Conservation (phyloP, 768 basidiomycete genomes). For the Suillus variegatus region DNA sequence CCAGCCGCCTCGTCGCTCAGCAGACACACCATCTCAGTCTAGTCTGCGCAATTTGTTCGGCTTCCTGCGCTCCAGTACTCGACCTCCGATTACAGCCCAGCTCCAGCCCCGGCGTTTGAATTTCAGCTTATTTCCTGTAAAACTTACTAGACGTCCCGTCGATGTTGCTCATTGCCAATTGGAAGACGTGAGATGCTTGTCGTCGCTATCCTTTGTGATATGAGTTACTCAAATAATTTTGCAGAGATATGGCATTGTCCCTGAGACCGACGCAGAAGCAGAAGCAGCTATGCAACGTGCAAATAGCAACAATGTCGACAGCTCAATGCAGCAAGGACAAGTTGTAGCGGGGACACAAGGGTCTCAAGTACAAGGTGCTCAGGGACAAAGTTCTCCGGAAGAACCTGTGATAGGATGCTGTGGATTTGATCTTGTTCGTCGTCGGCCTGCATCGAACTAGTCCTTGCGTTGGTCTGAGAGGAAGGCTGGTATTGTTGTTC, state of each 20-base stretch:
- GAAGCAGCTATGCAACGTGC: background rate
- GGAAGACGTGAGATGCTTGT: background rate
- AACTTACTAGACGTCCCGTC: no score
- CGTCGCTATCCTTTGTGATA: background rate
- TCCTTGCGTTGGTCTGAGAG: background rate
- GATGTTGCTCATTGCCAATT: background rate
- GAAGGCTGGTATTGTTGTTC: no score
- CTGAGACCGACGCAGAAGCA: background rate
- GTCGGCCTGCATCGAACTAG: background rate
- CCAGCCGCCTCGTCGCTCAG: background rate
- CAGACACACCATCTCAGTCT: background rate
- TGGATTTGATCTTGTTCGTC: background rate
- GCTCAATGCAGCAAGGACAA: background rate
- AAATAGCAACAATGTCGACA: background rate
- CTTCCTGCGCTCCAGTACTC: background rate
- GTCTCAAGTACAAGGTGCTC: background rate
- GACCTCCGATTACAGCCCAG: no score
- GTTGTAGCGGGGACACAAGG: background rate
- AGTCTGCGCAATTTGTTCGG: background rate
- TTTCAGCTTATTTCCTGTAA: background rate
- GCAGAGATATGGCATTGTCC: background rate
- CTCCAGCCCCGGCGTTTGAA: background rate
- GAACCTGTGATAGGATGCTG: background rate
- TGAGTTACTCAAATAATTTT: background rate
- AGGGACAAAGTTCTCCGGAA: background rate